Evolutionary conservation across 192 early-diverging fungal genomes (phyloP).

Genomic region (Thoreauomyces humboldtii): DNA sequence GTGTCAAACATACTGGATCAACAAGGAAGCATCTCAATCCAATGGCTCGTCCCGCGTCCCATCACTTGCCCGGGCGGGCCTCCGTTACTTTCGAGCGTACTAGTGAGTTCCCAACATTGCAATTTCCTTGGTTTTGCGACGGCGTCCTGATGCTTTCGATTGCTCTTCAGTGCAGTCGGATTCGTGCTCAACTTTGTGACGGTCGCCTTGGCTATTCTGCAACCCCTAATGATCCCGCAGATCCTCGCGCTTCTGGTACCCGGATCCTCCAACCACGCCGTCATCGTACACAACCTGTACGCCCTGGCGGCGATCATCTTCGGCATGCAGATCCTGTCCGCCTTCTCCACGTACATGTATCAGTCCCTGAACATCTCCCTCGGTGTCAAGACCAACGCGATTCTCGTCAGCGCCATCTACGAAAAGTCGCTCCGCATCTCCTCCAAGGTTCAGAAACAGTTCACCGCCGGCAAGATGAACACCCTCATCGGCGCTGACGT

Average conservation of each 20-base stretch:
- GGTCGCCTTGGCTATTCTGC: neutral
- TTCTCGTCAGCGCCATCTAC: conserved; percentile 2
- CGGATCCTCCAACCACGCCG: neutral
- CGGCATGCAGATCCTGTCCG: neutral
- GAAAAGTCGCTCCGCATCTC: neutral
- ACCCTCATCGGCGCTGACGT: conserved; percentile 3
- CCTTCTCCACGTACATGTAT: neutral
- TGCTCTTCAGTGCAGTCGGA: neutral
- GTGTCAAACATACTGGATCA: neutral
- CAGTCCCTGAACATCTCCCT: conserved; percentile 7
- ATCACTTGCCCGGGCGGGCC: neutral
- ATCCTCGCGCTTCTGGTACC: neutral
- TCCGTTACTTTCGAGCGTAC: neutral
- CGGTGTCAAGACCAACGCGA: neutral
- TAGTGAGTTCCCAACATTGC: too few relatives aligned
- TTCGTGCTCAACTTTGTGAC: neutral
- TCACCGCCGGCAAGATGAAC: conserved; percentile 16
- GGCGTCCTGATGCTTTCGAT: too few relatives aligned
- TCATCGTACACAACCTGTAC: neutral
- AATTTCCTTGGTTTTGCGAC: too few relatives aligned
- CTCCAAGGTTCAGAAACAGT: neutral
- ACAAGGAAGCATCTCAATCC: neutral
- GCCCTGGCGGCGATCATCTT: neutral
- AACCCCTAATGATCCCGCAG: neutral
- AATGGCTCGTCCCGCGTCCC: too few relatives aligned